phyloP scores from a whole-genome alignment of 2,329 filamentous ascomycete genomes.

The Sporothrix brunneoviolacea region DNA sequence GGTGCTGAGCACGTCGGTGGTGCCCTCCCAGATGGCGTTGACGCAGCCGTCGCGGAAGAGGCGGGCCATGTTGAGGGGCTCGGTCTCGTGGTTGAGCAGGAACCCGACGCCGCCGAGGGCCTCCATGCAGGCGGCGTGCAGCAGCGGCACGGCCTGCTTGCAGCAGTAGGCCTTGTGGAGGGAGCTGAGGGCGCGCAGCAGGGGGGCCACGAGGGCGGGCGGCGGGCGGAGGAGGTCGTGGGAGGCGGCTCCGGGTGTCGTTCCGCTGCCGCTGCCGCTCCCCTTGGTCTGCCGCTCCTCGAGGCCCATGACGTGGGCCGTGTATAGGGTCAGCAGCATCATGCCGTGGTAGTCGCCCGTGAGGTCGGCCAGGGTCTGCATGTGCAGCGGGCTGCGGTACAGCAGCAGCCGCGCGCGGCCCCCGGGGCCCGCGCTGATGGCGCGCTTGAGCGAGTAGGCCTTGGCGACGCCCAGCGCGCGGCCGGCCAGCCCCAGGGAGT shows the following conservation, averaged over 20 bases:
- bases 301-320: slow-evolving; percentile 47
- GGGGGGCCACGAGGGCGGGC: slow-evolving; percentile 28
- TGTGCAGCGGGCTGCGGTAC: slow-evolving; percentile 47
- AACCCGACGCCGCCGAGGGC: slow-evolving; percentile 61
- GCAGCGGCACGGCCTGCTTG: slow-evolving; percentile 40
- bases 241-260: neutral
- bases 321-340: slow-evolving; percentile 50
- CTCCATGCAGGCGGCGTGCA: slow-evolving; percentile 55
- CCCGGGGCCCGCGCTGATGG: slow-evolving; percentile 39
- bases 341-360: slow-evolving; percentile 49
- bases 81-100: slow-evolving; percentile 53
- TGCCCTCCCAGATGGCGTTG: slow-evolving; percentile 57
- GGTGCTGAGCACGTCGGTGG: slow-evolving; percentile 60
- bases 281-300: slow-evolving; percentile 30
- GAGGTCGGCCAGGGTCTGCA: slow-evolving; percentile 50
- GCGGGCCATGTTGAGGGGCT: slow-evolving; percentile 59
- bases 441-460: slow-evolving; percentile 51
- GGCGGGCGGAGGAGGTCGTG: slow-evolving; percentile 27
- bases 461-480: slow-evolving; percentile 51
- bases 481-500: slow-evolving; percentile 45
- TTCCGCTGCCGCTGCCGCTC: slow-evolving; percentile 3
- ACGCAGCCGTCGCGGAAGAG: slow-evolving; percentile 60
- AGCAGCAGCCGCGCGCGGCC: slow-evolving; percentile 41
- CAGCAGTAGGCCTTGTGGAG: slow-evolving; percentile 54
- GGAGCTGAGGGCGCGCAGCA: slow-evolving; percentile 54